A percentile compares a stretch with the other conserved stretches of the same genome.
These are phyloP conservation scores for Ordospora pajunii DNA, from an alignment of 371 early-diverging fungal species.

Conservation along the genomic window DNA sequence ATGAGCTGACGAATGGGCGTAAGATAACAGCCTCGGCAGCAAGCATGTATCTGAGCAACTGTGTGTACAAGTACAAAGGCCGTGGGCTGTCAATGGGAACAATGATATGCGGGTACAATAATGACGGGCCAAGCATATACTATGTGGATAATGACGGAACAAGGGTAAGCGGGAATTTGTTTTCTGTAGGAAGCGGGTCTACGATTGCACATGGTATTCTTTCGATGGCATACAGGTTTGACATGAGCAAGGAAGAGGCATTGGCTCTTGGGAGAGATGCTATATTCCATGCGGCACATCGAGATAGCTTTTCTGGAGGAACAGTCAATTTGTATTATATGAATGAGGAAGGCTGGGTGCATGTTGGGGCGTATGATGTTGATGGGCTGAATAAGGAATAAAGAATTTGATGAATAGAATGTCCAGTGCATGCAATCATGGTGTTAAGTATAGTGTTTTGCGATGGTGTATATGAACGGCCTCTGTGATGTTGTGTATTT, in stretches of 20 bases:
- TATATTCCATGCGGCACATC: constrained; percentile 92
- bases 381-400: constrained; percentile 50
- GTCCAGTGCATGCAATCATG: no score
- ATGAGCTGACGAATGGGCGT: constrained; percentile 90
- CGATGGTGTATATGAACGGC: no score
- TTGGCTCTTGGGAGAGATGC: constrained; percentile 82
- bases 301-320: constrained; percentile 97
- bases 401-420: not conserved
- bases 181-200: constrained; percentile 92
- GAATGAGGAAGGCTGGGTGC: constrained; percentile 58
- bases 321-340: constrained; percentile 67
- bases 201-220: constrained; percentile 90
- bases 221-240: constrained; percentile 75
- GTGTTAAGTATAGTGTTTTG: no score
- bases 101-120: constrained; percentile 98
- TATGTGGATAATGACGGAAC: constrained; percentile 95
- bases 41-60: constrained; percentile 82
- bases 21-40: constrained; percentile 96
- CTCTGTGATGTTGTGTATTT: no score
- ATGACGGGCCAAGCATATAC: constrained; percentile 84
- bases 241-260: constrained; percentile 80
- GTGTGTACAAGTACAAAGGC: constrained; percentile 91
- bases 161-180: constrained; percentile 73
- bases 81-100: constrained; percentile 98
- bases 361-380: constrained; percentile 60